Percentiles rank a stretch among this genome's conserved stretches.
Evolutionary conservation across 2,329 filamentous ascomycete species (phyloP).

Genomic region (Penicillium sp.): DNA sequence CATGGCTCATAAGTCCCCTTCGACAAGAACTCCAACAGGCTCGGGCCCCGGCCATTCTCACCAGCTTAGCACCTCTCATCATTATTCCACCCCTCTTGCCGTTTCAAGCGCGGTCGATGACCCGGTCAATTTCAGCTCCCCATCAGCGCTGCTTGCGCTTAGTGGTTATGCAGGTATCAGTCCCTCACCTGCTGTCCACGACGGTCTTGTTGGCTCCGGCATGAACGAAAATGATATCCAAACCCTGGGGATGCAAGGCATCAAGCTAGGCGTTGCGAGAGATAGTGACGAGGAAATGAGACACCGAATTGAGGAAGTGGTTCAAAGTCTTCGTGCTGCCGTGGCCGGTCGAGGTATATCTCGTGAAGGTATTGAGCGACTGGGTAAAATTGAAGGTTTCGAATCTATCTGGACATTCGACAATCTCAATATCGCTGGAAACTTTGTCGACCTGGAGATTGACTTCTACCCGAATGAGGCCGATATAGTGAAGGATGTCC

Average conservation of each 20-base stretch:
- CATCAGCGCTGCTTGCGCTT: conserved; percentile 45
- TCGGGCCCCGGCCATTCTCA: conserved; percentile 37
- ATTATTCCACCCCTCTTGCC: conserved; percentile 45
- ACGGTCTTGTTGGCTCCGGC: conserved; percentile 33
- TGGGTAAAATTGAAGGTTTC: conserved; percentile 45
- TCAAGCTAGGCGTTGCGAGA: conserved; percentile 37
- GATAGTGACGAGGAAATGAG: conserved; percentile 44
- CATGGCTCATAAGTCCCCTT: conserved; percentile 46
- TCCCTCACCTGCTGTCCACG: conserved; percentile 39
- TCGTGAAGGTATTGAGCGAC: conserved; percentile 43
- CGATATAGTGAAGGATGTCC: conserved; percentile 45
- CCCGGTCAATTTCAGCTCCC: conserved; percentile 44
- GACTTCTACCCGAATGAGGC: conserved; percentile 39
- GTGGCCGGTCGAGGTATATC: conserved; percentile 45
- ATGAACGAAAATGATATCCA: conserved; percentile 43
- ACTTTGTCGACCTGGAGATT: conserved; percentile 48
- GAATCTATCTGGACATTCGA: conserved; percentile 49
- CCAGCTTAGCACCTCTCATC: conserved; percentile 38
- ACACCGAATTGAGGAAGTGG: conserved; percentile 42
- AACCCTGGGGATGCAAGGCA: conserved; percentile 37
- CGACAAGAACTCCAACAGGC: conserved; percentile 44
- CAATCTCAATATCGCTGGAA: conserved; percentile 46
- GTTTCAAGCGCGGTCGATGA: conserved; percentile 40
- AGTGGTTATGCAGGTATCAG: conserved; percentile 43
- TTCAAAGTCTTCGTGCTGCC: conserved; percentile 39